Percentiles rank a stretch among this genome's conserved stretches.
Evolutionary conservation across 345 rosid species (phyloP).

Genomic region (Cardiospermum halicacabum): DNA sequence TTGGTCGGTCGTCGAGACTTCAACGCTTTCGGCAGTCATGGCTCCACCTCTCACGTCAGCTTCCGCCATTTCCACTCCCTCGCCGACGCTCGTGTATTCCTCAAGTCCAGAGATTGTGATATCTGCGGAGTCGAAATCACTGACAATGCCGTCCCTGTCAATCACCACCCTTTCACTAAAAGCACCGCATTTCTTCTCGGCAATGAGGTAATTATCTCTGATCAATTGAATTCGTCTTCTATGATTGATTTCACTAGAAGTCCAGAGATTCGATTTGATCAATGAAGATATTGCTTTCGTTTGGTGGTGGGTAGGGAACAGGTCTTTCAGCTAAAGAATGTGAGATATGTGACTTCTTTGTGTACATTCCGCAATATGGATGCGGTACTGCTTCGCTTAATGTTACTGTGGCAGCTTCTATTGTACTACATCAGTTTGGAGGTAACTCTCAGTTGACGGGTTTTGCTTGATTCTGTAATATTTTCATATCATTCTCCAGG

Average conservation of each 20-base stretch:
- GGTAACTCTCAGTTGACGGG: slow-evolving; percentile 32
- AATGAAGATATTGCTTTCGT: too few relatives aligned
- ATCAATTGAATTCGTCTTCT: not conserved
- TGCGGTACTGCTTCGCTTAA: slow-evolving; percentile 90
- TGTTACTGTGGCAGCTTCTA: slow-evolving; percentile 96
- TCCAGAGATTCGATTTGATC: too few relatives aligned
- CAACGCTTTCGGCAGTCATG: slow-evolving; percentile 96
- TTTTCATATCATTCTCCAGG: not conserved
- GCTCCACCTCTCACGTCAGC: slow-evolving; percentile 77
- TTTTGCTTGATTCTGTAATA: too few relatives aligned
- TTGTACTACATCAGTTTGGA: slow-evolving; percentile 92
- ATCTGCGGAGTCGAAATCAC: slow-evolving; percentile 95
- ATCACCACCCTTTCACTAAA: slow-evolving; percentile 74
- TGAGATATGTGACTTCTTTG: slow-evolving; percentile 86
- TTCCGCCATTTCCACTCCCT: slow-evolving; percentile 92
- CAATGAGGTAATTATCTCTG: slow-evolving; percentile 56
- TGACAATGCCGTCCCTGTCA: slow-evolving; percentile 61
- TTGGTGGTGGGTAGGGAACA: slow-evolving; percentile 51
- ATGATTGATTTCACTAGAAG: not conserved
- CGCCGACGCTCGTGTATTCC: slow-evolving; percentile 61
- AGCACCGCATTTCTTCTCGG: slow-evolving; percentile 94
- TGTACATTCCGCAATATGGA: slow-evolving; percentile 90
- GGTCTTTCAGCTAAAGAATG: slow-evolving; percentile 90
- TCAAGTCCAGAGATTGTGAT: slow-evolving; percentile 87
- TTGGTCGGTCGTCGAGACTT: slow-evolving; percentile 93